A percentile compares a stretch with the other conserved stretches of the same genome.
phyloP scores from a whole-genome alignment of 768 basidiomycete species.

The Naganishia antarctica region DNA sequence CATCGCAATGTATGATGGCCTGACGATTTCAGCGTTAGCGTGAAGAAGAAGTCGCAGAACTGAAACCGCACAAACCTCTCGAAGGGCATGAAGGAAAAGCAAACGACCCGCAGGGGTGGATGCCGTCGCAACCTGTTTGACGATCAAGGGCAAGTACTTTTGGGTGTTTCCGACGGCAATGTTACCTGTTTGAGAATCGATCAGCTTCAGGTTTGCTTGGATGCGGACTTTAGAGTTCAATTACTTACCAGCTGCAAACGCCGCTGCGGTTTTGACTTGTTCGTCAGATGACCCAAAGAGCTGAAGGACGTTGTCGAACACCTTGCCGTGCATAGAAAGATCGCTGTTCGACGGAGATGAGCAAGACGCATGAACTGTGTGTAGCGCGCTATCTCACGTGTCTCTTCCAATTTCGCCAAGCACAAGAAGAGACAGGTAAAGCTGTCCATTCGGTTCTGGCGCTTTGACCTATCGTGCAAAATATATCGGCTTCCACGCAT shows the following conservation, averaged over 20 bases:
- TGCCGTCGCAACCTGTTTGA: slow-evolving; percentile 57
- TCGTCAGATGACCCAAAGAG: slow-evolving; percentile 69
- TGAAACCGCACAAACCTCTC: slow-evolving; percentile 60
- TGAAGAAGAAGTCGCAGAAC: not conserved
- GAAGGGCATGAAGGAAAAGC: slow-evolving; percentile 82
- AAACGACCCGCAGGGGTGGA: slow-evolving; percentile 65
- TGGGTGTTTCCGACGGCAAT: slow-evolving; percentile 89
- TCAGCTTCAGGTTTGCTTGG: not conserved
- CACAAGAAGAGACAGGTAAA: slow-evolving; percentile 78
- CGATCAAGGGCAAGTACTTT: slow-evolving; percentile 77
- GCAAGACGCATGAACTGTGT: not conserved
- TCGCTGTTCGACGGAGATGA: slow-evolving; percentile 59
- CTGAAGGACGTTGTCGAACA: slow-evolving; percentile 43
- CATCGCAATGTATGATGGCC: slow-evolving; percentile 88
- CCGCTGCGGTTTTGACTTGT: slow-evolving; percentile 81
- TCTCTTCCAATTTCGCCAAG: slow-evolving; percentile 90
- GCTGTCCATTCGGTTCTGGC: slow-evolving; percentile 59
- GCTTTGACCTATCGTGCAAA: slow-evolving; percentile 12
- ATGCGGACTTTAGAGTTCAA: not conserved
- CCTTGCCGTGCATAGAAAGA: slow-evolving; percentile 66
- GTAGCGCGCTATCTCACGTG: not conserved
- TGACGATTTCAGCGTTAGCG: slow-evolving; percentile 40
- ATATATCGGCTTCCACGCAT: too few relatives aligned
- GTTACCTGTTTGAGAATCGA: slow-evolving; percentile 59
- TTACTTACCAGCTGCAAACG: slow-evolving; percentile 77